Percentiles rank a stretch among this genome's conserved stretches.
Evolutionary conservation across 805 yeast species (phyloP).

Genomic region (Lipomyces mesembrius): DNA sequence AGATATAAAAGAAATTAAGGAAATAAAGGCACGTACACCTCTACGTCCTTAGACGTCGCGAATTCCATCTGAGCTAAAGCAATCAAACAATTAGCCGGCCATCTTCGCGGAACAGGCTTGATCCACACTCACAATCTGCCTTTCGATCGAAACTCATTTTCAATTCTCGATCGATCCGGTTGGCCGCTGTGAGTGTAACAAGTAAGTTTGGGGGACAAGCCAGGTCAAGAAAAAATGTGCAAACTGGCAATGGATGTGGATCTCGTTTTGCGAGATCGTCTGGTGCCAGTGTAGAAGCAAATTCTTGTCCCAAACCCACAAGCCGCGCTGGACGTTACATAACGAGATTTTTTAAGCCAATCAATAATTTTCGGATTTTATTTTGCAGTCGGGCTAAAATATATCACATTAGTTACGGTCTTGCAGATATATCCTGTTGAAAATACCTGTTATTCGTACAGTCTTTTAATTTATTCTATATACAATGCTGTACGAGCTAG

Average conservation of each 20-base stretch:
- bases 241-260: background rate
- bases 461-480: background rate
- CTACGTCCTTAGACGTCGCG: slow-evolving; percentile 61
- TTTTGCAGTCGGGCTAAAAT: too few species aligned
- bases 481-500: slow-evolving; percentile 82
- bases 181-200: background rate
- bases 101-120: background rate
- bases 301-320: too few species aligned
- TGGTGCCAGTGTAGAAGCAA: too few species aligned
- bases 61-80: slow-evolving; percentile 53
- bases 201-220: background rate
- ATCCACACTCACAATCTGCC: slow-evolving; percentile 21
- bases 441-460: background rate
- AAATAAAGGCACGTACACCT: slow-evolving; percentile 38
- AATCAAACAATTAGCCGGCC: background rate
- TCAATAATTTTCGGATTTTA: too few species aligned
- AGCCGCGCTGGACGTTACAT: too few species aligned
- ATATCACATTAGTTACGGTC: background rate
- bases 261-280: background rate
- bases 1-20: background rate
- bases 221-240: background rate
- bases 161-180: background rate
- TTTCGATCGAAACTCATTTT: slow-evolving; percentile 31
- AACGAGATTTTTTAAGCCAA: too few species aligned
- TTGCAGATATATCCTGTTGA: background rate